Conservation (phyloP, 2,329 filamentous ascomycete genomes). For the Talaromyces albobiverticillius region DNA sequence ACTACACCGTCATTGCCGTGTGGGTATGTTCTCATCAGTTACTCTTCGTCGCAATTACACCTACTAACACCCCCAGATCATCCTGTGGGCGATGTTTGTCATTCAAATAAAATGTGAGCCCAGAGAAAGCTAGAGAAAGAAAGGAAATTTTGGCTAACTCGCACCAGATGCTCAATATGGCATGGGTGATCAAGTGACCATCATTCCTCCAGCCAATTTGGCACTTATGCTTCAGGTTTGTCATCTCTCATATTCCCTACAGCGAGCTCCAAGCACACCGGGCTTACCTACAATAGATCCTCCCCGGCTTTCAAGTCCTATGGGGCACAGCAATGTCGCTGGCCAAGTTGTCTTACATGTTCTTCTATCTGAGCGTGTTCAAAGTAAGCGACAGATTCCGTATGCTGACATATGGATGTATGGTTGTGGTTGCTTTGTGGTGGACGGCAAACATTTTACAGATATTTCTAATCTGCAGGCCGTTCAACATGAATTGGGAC, state of each 20-base stretch:
- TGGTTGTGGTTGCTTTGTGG: conserved; percentile 2
- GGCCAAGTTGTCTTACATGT: conserved; percentile 4
- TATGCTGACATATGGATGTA: neutral
- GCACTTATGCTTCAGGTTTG: neutral
- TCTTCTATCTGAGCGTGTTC: conserved; percentile 7
- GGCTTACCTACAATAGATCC: neutral
- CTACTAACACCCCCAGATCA: neutral
- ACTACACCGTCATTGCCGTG: neutral
- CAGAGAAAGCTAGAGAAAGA: neutral
- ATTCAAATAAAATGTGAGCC: conserved; percentile 1
- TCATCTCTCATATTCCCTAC: neutral
- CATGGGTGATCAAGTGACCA: neutral
- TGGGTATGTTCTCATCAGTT: neutral
- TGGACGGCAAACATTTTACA: neutral
- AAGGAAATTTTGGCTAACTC: neutral
- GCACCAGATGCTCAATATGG: neutral
- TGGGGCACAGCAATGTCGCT: conserved; percentile 5
- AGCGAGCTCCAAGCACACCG: no score
- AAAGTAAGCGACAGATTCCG: neutral
- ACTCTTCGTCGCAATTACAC: neutral
- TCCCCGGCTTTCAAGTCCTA: neutral
- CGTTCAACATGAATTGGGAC: conserved; percentile 5
- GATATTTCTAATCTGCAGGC: conserved; percentile 3
- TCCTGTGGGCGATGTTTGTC: neutral
- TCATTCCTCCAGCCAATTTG: neutral